Evolutionary conservation across 768 basidiomycete genomes (phyloP).

Genomic region (Tylopilus plumbeoviolaceoides): DNA sequence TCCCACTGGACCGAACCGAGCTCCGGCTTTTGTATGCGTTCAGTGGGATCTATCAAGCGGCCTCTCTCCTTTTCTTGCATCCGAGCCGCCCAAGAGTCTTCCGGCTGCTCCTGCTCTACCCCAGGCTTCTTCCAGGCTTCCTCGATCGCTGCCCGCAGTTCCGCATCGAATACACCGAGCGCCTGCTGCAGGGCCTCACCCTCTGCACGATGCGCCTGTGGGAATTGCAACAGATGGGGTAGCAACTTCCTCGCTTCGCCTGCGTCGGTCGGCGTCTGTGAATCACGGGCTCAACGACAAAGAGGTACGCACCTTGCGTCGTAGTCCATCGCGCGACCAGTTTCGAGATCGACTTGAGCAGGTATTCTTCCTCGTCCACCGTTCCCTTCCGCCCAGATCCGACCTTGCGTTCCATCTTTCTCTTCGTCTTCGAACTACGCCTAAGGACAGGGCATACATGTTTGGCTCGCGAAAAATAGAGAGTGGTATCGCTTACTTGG

Average conservation of each 20-base stretch:
- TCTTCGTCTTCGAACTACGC: slow-evolving; percentile 73
- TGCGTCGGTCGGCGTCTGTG: slow-evolving; percentile 26
- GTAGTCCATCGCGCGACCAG: slow-evolving; percentile 58
- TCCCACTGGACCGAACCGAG: slow-evolving; percentile 18
- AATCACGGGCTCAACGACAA: too few relatives aligned
- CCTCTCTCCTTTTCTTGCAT: slow-evolving; percentile 53
- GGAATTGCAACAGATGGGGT: slow-evolving; percentile 73
- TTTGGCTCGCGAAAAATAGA: not conserved
- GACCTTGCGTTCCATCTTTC: slow-evolving; percentile 82
- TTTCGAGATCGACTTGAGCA: slow-evolving; percentile 79
- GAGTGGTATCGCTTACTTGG: slow-evolving; percentile 50
- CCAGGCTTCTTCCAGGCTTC: slow-evolving; percentile 58
- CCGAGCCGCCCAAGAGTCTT: slow-evolving; percentile 47
- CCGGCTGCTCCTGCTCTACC: slow-evolving; percentile 23
- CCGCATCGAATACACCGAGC: slow-evolving; percentile 51
- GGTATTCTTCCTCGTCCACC: slow-evolving; percentile 93
- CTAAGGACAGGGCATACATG: slow-evolving; percentile 33
- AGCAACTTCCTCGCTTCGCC: slow-evolving; percentile 66
- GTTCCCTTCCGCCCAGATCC: slow-evolving; percentile 92
- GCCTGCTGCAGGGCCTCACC: slow-evolving; percentile 62
- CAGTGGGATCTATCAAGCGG: slow-evolving; percentile 45
- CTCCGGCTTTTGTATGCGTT: slow-evolving; percentile 51
- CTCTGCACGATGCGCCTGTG: slow-evolving; percentile 61
- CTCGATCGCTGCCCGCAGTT: slow-evolving; percentile 53
- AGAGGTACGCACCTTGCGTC: slow-evolving; percentile 49